phyloP scores from a whole-genome alignment of 345 rosid species.

The Bretschneidera sinensis region DNA sequence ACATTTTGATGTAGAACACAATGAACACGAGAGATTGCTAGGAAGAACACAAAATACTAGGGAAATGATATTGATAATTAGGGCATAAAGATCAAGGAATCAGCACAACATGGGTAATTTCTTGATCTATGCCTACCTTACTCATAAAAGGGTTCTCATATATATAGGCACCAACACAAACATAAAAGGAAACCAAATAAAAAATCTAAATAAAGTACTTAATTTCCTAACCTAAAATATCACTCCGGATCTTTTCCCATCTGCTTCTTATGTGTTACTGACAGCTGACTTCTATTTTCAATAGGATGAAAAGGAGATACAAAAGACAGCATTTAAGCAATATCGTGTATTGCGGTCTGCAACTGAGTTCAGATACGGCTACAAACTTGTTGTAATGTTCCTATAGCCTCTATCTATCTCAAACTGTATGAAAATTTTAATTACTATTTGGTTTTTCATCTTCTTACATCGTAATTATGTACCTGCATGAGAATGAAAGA shows the following conservation, averaged over 20 bases:
- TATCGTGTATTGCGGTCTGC: conserved; percentile 61
- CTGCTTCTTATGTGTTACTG: conserved; percentile 6
- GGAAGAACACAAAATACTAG: too few species aligned
- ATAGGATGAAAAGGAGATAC: conserved; percentile 93
- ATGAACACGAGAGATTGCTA: too few species aligned
- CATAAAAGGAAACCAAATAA: too few species aligned
- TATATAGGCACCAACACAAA: too few species aligned
- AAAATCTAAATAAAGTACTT: too few species aligned
- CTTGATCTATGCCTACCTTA: too few species aligned
- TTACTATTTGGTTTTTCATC: not conserved
- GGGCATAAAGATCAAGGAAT: too few species aligned
- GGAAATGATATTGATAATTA: too few species aligned
- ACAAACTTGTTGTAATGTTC: conserved; percentile 84
- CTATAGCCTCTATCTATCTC: conserved; percentile 3
- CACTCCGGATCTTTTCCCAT: not conserved
- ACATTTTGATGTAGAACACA: too few species aligned
- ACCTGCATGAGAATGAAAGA: not conserved
- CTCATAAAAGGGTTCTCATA: too few species aligned
- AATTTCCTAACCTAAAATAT: too few species aligned
- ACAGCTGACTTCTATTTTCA: conserved; percentile 9
- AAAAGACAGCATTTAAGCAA: conserved; percentile 80
- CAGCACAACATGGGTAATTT: too few species aligned
- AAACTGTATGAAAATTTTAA: not conserved
- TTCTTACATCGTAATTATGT: not conserved
- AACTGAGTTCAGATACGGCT: conserved; percentile 87